Conservation (phyloP, 768 basidiomycete genomes). For the Termitomyces titanicus region DNA sequence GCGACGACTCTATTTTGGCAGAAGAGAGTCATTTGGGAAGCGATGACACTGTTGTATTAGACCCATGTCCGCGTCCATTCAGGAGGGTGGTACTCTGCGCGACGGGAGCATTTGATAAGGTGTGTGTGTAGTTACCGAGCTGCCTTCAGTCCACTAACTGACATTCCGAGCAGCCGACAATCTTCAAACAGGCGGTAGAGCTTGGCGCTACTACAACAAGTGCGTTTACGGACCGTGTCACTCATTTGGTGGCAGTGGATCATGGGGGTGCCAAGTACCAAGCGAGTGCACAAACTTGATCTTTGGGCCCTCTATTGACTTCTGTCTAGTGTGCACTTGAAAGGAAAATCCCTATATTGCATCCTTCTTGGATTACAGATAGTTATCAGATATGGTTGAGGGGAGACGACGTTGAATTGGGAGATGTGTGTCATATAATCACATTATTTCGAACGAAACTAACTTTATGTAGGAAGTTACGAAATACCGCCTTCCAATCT, state of each 20-base stretch:
- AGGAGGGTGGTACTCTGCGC: slow-evolving; percentile 64
- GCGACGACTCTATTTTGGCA: slow-evolving; percentile 33
- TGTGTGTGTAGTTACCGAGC: slow-evolving; percentile 24
- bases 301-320: slow-evolving; percentile 3
- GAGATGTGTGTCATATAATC: slow-evolving; percentile 41
- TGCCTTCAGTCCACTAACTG: not conserved
- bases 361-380: slow-evolving; percentile 73
- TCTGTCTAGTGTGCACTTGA: slow-evolving; percentile 71
- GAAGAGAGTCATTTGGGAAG: slow-evolving; percentile 48
- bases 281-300: slow-evolving; percentile 34
- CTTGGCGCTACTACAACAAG: slow-evolving; percentile 70
- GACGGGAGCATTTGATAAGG: slow-evolving; percentile 80
- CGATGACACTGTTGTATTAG: slow-evolving; percentile 40
- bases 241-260: slow-evolving; percentile 80
- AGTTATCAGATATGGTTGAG: slow-evolving; percentile 70
- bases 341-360: slow-evolving; percentile 75
- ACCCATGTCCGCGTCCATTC: slow-evolving; percentile 65
- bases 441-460: not conserved
- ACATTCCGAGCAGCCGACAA: slow-evolving; percentile 42
- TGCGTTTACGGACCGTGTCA: slow-evolving; percentile 83
- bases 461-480: slow-evolving; percentile 44
- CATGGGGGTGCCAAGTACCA: slow-evolving; percentile 83
- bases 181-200: slow-evolving; percentile 76
- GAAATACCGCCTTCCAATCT: slow-evolving; percentile 65
- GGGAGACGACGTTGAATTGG: slow-evolving; percentile 75